Percentiles rank a stretch among this genome's conserved stretches.
These are phyloP conservation scores for Penicillium vulpinum DNA, from an alignment of 2,329 filamentous ascomycete genomes.

Conservation along the genomic window DNA sequence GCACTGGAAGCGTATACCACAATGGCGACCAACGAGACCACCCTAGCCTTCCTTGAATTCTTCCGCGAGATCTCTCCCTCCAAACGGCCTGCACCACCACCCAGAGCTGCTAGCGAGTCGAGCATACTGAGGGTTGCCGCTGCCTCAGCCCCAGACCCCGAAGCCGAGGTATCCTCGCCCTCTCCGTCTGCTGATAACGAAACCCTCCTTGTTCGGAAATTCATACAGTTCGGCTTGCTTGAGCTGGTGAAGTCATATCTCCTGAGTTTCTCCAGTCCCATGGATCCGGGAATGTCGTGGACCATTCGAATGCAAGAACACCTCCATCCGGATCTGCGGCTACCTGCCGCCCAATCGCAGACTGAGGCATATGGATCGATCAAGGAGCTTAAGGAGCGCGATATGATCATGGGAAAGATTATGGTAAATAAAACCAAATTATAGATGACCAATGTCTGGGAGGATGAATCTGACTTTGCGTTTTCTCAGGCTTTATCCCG, in stretches of 20 bases:
- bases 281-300: constrained; percentile 46
- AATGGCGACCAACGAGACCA: constrained; percentile 57
- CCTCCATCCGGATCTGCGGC: constrained; percentile 52
- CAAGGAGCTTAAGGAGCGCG: constrained; percentile 52
- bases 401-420: constrained; percentile 59
- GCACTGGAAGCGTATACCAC: constrained; percentile 61
- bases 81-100: constrained; percentile 61
- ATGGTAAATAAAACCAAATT: constrained; percentile 37
- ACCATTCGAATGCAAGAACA: constrained; percentile 58
- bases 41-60: constrained; percentile 58
- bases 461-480: neutral
- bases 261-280: constrained; percentile 39
- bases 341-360: constrained; percentile 53
- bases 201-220: constrained; percentile 51
- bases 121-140: constrained; percentile 36
- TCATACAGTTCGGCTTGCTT: constrained; percentile 63
- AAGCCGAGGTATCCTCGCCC: constrained; percentile 49
- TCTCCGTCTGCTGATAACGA: constrained; percentile 49
- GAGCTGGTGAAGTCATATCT: constrained; percentile 64
- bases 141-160: constrained; percentile 56
- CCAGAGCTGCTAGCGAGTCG: constrained; percentile 55
- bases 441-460: fast-evolving
- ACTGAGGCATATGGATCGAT: constrained; percentile 53
- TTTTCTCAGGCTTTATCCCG: constrained; percentile 50
- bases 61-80: constrained; percentile 59